Evolutionary conservation across 1,284 basidiomycete species (phyloP), one percentile per base, ranked within the genome.

Genomic region (Inonotus obliquus): DNA sequence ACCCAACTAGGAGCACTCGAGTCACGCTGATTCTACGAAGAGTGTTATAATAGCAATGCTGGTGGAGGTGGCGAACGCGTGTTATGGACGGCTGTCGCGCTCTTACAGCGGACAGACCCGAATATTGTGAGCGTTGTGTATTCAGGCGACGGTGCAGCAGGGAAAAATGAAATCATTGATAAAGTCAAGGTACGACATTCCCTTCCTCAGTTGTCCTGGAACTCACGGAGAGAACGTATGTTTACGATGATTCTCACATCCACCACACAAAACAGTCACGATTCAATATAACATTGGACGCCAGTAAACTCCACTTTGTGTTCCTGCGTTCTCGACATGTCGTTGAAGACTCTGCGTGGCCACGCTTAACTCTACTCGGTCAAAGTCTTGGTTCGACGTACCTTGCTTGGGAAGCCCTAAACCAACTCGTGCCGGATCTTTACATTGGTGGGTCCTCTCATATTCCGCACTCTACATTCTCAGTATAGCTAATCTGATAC

Each of bases 51-150:
- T 19, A 97, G 95, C 72, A 97, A 99, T 79, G 95, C 96, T 23
- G 96, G 96, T 0, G 96, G 96, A 11, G 97, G 97, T 13, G 97
- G 97, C 0, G 96, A 99, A 75, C 84, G 96, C 1, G 96, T 99
- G 0, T 77, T 99, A 0, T 99, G 95, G 94, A 89, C 92, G 1
- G 96, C 95, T 0, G 83, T 99, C 21, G 80, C 87, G 0, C 81
- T 85, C 65, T 79, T 94, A 35, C 96, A 98, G 69, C 79, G 81
- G 13, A 79, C 80, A n/a, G 81, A 93, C 61, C 82, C 84, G 1
- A 77, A 90, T 59, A 73, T 89, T 9, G 73, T 97, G n/a, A 86
- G 81, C 54, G 83, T 94, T 6, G 86, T 99, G 29, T 99, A 99
- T 74, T 95, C 89, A 27, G 96, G 97, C 3, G 95, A 98, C 71